A percentile compares a stretch with the other conserved stretches of the same genome.
Conservation (phyloP, 768 basidiomycete genomes). For the Albatrellus ellisii region DNA sequence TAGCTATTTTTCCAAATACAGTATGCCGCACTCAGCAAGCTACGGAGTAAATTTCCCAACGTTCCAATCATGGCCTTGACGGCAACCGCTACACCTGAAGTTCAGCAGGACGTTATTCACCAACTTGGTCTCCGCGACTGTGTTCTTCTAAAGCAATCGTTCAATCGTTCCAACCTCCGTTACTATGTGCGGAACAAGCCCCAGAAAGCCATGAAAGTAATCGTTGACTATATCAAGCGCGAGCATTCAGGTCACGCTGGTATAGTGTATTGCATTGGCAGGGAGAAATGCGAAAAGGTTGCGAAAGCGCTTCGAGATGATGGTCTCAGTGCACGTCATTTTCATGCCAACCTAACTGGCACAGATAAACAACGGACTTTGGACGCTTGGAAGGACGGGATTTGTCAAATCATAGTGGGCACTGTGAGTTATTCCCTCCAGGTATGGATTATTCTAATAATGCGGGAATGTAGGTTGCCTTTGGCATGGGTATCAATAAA, state of each 20-base stretch:
- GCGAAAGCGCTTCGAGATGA: conserved; percentile 53
- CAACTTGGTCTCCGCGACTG: conserved; percentile 50
- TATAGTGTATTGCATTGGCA: conserved; percentile 72
- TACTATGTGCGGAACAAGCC: conserved; percentile 52
- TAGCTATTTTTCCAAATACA: conserved; percentile 18
- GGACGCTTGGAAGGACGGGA: conserved; percentile 59
- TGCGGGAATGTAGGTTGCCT: conserved; percentile 55
- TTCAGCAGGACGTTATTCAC: conserved; percentile 64
- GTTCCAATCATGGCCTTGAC: conserved; percentile 95
- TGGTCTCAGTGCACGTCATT: conserved; percentile 58
- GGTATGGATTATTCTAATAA: neutral
- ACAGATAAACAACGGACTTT: conserved; percentile 52
- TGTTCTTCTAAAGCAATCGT: conserved; percentile 62
- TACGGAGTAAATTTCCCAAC: conserved; percentile 63
- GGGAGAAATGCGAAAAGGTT: conserved; percentile 67
- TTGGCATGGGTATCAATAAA: conserved; percentile 97
- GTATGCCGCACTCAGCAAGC: conserved; percentile 20
- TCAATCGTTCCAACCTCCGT: conserved; percentile 85
- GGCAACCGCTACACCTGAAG: conserved; percentile 78
- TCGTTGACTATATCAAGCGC: conserved; percentile 52
- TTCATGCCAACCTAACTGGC: conserved; percentile 67
- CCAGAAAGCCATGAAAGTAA: conserved; percentile 35
- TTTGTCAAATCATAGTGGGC: conserved; percentile 77
- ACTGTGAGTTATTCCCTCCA: conserved; percentile 42
- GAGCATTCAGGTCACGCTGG: conserved; percentile 52